Conservation (phyloP, 495 filamentous ascomycete genomes). For the Durotheca rogersii region DNA sequence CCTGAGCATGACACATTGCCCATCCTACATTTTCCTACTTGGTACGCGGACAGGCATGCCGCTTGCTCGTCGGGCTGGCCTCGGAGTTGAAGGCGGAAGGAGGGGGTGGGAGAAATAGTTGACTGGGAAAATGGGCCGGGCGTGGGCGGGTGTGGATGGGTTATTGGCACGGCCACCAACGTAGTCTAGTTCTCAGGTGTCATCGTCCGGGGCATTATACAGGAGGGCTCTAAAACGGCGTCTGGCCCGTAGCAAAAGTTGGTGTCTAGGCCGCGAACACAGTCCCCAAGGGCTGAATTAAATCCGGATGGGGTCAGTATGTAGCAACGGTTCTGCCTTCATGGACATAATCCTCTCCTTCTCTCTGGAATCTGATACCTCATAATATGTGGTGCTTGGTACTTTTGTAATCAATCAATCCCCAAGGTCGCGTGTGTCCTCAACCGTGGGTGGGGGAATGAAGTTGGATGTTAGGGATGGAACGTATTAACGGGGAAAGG, state of each 20-base stretch:
- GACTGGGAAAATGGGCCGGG: slow-evolving; percentile 19
- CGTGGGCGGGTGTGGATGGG: no score
- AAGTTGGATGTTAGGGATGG: no score
- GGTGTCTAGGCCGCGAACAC: slow-evolving; percentile 13
- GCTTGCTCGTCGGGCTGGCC: slow-evolving; percentile 29
- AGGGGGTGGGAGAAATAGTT: slow-evolving; percentile 15
- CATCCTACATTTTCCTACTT: slow-evolving; percentile 23
- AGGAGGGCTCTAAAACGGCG: slow-evolving; percentile 14
- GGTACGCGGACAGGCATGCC: slow-evolving; percentile 17
- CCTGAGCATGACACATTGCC: slow-evolving; percentile 22
- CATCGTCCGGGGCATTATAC: slow-evolving; percentile 13
- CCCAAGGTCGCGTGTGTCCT: no score
- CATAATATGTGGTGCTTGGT: no score
- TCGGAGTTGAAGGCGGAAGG: slow-evolving; percentile 33
- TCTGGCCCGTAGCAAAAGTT: slow-evolving; percentile 7
- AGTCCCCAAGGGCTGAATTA: slow-evolving; percentile 6
- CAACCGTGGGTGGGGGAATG: no score
- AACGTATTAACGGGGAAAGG: no score
- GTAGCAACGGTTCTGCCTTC: slow-evolving; percentile 2
- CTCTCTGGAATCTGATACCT: background rate
- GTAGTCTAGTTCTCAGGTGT: slow-evolving; percentile 4
- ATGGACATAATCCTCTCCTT: slow-evolving; percentile 1
- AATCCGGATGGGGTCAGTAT: background rate
- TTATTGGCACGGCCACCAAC: slow-evolving; percentile 8
- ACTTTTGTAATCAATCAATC: no score